These are phyloP conservation scores for Parafenestella ontariensis DNA, from an alignment of 2,329 filamentous ascomycete species.

Conservation along the genomic window DNA sequence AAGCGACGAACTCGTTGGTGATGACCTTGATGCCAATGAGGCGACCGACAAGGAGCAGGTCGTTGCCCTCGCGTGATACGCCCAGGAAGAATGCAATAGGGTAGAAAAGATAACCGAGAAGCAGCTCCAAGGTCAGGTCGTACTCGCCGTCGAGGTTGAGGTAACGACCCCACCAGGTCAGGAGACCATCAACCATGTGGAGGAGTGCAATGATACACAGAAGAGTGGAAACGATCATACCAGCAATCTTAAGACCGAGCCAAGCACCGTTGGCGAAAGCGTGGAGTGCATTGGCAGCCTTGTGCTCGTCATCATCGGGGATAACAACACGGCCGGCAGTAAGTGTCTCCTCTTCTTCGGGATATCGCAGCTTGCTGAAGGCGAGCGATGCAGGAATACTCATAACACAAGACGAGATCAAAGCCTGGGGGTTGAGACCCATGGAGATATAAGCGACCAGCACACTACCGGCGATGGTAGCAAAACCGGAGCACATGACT, in stretches of 20 bases:
- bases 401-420: slow-evolving; percentile 95
- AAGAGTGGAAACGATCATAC: slow-evolving; percentile 80
- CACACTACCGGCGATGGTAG: slow-evolving; percentile 88
- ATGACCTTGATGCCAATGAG: slow-evolving; percentile 88
- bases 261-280: slow-evolving; percentile 85
- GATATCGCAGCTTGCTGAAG: slow-evolving; percentile 87
- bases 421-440: slow-evolving; percentile 81
- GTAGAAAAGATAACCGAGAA: slow-evolving; percentile 79
- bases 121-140: slow-evolving; percentile 74
- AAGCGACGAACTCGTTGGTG: slow-evolving; percentile 83
- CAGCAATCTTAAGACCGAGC: slow-evolving; percentile 85
- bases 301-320: slow-evolving; percentile 78
- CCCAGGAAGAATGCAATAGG: slow-evolving; percentile 83
- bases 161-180: slow-evolving; percentile 86
- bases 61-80: slow-evolving; percentile 66
- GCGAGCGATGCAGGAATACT: slow-evolving; percentile 90
- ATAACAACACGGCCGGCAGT: slow-evolving; percentile 83
- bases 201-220: slow-evolving; percentile 83
- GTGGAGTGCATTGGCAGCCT: slow-evolving; percentile 80
- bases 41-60: slow-evolving; percentile 73
- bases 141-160: slow-evolving; percentile 72
- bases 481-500: slow-evolving; percentile 90
- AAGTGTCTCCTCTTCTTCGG: slow-evolving; percentile 84
- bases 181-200: slow-evolving; percentile 74
- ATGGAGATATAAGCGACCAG: slow-evolving; percentile 85